These are phyloP conservation scores for Botrytis porri DNA, from an alignment of 2,329 filamentous ascomycete species.

Conservation along the genomic window DNA sequence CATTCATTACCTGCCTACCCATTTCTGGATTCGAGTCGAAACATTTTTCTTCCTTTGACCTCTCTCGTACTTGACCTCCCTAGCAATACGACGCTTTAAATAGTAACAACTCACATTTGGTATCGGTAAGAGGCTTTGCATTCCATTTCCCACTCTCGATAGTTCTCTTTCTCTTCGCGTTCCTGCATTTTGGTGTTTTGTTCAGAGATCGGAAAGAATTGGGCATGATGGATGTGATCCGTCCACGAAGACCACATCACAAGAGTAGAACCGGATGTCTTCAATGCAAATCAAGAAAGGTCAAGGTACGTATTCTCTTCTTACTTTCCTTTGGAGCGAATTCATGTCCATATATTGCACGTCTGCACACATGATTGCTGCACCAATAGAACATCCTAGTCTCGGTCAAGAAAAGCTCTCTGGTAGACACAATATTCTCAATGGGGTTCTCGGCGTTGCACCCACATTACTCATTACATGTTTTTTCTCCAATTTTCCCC, in stretches of 20 bases:
- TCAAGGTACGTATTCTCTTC: slow-evolving; percentile 36
- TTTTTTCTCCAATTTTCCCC: not conserved
- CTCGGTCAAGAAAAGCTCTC: not conserved
- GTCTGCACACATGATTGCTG: not conserved
- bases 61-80: not conserved
- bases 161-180: not conserved
- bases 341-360: not conserved
- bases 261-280: slow-evolving; percentile 39
- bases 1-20: not conserved
- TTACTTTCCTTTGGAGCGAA: not conserved
- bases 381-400: slow-evolving; percentile 3
- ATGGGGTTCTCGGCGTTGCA: not conserved
- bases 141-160: not conserved
- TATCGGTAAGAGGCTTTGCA: not conserved
- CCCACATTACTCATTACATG: not conserved
- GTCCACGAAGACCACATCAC: slow-evolving; percentile 33
- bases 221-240: slow-evolving; percentile 15
- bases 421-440: not conserved
- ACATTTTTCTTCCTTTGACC: not conserved
- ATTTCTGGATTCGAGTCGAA: not conserved
- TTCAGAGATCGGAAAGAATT: too few species aligned
- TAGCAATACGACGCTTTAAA: slow-evolving; percentile 5
- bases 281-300: slow-evolving; percentile 39
- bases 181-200: not conserved
- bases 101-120: not conserved